Base-by-base conservation (phyloP, 2,329 filamentous ascomycete genomes). In the Aspergillus transmontanensis region DNA sequence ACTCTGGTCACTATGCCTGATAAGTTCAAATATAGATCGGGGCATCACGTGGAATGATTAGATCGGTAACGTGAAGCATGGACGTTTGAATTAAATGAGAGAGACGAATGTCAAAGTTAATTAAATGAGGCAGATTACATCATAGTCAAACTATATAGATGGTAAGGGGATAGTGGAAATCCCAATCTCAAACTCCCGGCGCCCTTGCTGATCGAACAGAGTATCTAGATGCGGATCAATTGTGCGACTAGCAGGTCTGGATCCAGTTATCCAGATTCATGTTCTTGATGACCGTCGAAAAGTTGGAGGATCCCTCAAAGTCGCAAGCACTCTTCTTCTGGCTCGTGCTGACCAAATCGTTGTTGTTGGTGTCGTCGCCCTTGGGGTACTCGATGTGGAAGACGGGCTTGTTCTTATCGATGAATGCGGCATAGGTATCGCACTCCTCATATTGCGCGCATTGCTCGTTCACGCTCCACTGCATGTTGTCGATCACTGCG, bases 361-460 rank as follows among this genome's bases (percentile, higher is more conserved):
- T 62, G 58, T 77, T 77, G 64, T 77, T 75, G 9, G 73, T 74
- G 10, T 76, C 71, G 7, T 82, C 83, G 10, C 80, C 82, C 50
- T 84, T 79, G 3, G 87, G 87, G 70, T 92, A 92, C 78, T 92
- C 90, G 66, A 92, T 90, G 72, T 91, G 86, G 73, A 91, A 91
- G 36, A 92, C 89, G 1, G 89, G 89, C 75, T 91, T 91, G 36
- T 82, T 80, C 6, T 83, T 84, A 11, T 82, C 69, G 61, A 89
- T 83, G 70, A 91, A 91, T 4, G 82, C 75, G 2, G 78, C 75
- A 72, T 87, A 91, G 1, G 76, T 82, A 41, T 79, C 77, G 71
- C 89, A 91, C 73, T 91, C 88, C 5, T 77, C 63, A 68, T 86
- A 86, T 72, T 88, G 69, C 19, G 83, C 82, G 73, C 90, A 92